Percentiles rank a stretch among this genome's conserved stretches.
phyloP scores from a whole-genome alignment of 2,329 filamentous ascomycete species.

The Aspergillus piperis region DNA sequence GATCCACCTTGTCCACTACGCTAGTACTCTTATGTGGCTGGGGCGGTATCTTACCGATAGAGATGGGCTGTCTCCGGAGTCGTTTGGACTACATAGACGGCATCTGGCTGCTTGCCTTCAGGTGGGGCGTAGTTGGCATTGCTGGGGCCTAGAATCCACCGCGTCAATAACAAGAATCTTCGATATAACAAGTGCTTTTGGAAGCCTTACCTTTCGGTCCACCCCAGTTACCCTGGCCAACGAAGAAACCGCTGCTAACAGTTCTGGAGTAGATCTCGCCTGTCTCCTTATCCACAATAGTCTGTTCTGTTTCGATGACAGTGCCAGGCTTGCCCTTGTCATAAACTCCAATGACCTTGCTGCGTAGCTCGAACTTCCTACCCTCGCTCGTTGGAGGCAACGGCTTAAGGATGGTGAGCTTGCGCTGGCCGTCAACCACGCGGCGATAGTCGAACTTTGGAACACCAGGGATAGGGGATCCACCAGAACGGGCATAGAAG shows the following conservation, averaged over 20 bases:
- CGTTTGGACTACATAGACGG: slow-evolving; percentile 69
- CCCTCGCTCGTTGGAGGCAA: slow-evolving; percentile 72
- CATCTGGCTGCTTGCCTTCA: slow-evolving; percentile 69
- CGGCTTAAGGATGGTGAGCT: slow-evolving; percentile 73
- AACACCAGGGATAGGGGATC: slow-evolving; percentile 68
- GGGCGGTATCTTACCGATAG: slow-evolving; percentile 56
- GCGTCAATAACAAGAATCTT: slow-evolving; percentile 8
- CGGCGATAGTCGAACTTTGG: slow-evolving; percentile 74
- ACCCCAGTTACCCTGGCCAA: slow-evolving; percentile 80
- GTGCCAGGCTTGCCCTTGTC: slow-evolving; percentile 85
- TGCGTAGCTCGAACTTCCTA: slow-evolving; percentile 72
- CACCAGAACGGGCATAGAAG: slow-evolving; percentile 71
- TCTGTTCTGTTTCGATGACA: slow-evolving; percentile 76
- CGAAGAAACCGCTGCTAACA: slow-evolving; percentile 73
- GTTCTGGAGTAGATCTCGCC: slow-evolving; percentile 72
- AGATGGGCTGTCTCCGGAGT: slow-evolving; percentile 71
- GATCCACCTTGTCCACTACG: neutral
- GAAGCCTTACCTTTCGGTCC: slow-evolving; percentile 74
- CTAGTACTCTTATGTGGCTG: neutral
- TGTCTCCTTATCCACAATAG: slow-evolving; percentile 69
- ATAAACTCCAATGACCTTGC: slow-evolving; percentile 80
- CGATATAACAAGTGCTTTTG: neutral
- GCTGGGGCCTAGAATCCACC: slow-evolving; percentile 56
- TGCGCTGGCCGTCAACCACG: slow-evolving; percentile 81
- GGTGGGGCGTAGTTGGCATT: slow-evolving; percentile 78